Conservation (phyloP, 176 grass and related monocot species). For the Poa annua region DNA sequence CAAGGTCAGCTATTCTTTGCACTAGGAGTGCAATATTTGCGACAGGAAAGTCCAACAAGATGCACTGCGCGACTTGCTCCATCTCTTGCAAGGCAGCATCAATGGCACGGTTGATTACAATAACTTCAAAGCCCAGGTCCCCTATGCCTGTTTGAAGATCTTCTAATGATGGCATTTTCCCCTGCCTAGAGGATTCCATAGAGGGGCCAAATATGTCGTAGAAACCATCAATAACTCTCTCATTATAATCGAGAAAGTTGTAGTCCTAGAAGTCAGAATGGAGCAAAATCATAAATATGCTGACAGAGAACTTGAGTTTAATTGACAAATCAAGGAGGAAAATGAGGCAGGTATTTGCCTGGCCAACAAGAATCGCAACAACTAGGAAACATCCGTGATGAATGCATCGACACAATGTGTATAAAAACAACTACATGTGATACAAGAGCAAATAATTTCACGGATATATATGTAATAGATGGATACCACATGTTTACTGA, state of each 20-base stretch:
- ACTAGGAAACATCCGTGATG: background rate
- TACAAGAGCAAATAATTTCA: background rate
- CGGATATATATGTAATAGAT: background rate
- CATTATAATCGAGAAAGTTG: slow-evolving; percentile 92
- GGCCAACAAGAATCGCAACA: background rate
- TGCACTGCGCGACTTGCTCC: slow-evolving; percentile 97
- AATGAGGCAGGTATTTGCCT: background rate
- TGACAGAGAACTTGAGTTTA: slow-evolving; percentile 9
- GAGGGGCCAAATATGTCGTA: slow-evolving; percentile 86
- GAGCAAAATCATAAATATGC: slow-evolving; percentile 17
- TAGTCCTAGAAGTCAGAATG: slow-evolving; percentile 75
- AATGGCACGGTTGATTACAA: slow-evolving; percentile 90
- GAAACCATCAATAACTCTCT: slow-evolving; percentile 97
- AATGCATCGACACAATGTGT: background rate
- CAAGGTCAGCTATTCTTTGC: slow-evolving; percentile 96
- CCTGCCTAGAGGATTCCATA: slow-evolving; percentile 64
- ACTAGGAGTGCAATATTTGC: slow-evolving; percentile 70
- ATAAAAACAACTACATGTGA: background rate
- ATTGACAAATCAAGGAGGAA: slow-evolving; percentile 5
- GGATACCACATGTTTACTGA: background rate
- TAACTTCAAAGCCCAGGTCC: slow-evolving; percentile 97
- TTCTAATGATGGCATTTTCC: slow-evolving; percentile 80
- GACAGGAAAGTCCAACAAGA: slow-evolving; percentile 73
- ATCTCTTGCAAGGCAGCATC: slow-evolving; percentile 83
- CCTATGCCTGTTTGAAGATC: slow-evolving; percentile 95